Conservation (phyloP, 305 asterid genomes). For the Euphrasia arctica region DNA sequence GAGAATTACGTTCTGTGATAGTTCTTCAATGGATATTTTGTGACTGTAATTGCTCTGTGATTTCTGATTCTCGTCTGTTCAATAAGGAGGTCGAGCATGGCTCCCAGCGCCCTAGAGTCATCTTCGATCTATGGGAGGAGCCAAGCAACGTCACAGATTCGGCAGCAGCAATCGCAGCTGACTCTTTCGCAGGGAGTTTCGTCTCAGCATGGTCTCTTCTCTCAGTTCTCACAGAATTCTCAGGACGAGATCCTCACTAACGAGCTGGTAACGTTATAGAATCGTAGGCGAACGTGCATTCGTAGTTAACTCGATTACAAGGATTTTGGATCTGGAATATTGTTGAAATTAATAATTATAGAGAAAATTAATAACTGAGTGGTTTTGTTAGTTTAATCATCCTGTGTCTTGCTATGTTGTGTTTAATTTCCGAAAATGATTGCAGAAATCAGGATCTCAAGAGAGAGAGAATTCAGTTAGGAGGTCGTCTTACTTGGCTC, state of each 20-base stretch:
- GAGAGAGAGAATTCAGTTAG: conserved; percentile 76
- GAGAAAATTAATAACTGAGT: not conserved
- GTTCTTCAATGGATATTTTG: not conserved
- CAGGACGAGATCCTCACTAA: conserved; percentile 61
- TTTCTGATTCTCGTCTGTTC: conserved; percentile 19
- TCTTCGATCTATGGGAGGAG: conserved; percentile 56
- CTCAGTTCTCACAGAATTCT: conserved; percentile 86
- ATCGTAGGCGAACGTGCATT: conserved; percentile 10
- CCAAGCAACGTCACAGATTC: conserved; percentile 46
- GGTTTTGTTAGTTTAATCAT: conserved; percentile 22
- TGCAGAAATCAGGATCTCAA: conserved; percentile 71
- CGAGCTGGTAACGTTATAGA: conserved; percentile 42
- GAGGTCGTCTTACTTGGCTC: conserved; percentile 61
- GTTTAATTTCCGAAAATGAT: conserved; percentile 16
- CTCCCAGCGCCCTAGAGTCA: conserved; percentile 43
- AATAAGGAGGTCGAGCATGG: conserved; percentile 54
- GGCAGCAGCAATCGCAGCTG: conserved; percentile 65
- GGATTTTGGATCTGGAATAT: conserved; percentile 20
- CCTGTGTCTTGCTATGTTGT: conserved; percentile 26
- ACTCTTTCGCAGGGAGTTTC: conserved; percentile 79
- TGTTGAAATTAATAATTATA: conserved; percentile 1
- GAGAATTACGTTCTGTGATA: not conserved
- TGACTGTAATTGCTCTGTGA: conserved; percentile 1
- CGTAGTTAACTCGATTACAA: not conserved
- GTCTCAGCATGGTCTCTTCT: conserved; percentile 74